Conservation (phyloP, 345 rosid species). For the Eucalyptus albens region DNA sequence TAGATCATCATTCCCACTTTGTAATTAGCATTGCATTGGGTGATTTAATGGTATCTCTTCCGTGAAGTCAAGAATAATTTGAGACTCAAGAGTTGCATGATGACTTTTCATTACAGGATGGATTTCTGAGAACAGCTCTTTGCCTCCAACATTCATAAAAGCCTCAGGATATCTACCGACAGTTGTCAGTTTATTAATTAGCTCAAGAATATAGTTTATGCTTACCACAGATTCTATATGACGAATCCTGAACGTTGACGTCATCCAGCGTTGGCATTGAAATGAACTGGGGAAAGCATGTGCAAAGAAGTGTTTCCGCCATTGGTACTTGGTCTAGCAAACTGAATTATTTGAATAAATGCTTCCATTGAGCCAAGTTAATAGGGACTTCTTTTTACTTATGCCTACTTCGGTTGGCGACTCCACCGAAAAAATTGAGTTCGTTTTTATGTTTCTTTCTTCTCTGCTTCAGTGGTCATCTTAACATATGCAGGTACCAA, state of each 20-base stretch:
- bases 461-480: neutral
- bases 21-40: neutral
- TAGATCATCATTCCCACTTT: neutral
- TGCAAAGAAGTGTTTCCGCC: neutral
- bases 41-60: neutral
- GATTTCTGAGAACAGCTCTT: neutral
- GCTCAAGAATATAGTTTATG: neutral
- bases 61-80: neutral
- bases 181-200: neutral
- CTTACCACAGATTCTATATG: neutral
- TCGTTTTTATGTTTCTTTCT: neutral
- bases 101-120: neutral
- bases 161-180: neutral
- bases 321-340: neutral
- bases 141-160: neutral
- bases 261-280: neutral
- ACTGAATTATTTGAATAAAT: neutral
- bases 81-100: neutral
- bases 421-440: neutral
- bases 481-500: constrained; percentile 32
- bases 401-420: neutral
- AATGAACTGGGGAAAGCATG: neutral
- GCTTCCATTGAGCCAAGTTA: neutral
- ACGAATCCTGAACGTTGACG: neutral
- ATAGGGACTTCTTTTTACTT: neutral